Percentiles rank a stretch among this genome's conserved stretches.
phyloP scores from a whole-genome alignment of 495 filamentous ascomycete genomes.

The Articulospora tetracladia region DNA sequence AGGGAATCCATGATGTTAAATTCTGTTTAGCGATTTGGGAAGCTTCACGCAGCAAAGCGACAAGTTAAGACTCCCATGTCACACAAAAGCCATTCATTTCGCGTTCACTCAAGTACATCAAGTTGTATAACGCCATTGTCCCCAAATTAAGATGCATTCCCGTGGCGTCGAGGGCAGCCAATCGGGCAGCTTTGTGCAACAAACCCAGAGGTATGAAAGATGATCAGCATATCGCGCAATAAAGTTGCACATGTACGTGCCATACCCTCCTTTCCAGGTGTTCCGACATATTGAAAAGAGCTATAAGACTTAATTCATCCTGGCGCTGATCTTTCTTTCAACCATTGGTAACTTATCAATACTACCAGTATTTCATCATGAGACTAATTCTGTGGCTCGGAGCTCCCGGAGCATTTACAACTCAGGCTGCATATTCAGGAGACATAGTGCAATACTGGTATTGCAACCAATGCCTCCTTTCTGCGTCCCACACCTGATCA shows the following conservation, averaged over 20 bases:
- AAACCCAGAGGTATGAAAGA: background rate
- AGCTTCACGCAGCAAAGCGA: too few species aligned
- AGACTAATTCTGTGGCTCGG: background rate
- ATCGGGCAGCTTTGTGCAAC: background rate
- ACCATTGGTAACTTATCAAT: background rate
- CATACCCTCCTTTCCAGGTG: background rate
- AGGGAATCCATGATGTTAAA: background rate
- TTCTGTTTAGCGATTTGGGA: background rate
- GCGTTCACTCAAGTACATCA: background rate
- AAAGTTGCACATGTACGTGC: background rate
- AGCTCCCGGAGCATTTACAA: slow-evolving; percentile 12
- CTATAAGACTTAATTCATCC: background rate
- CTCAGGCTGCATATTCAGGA: slow-evolving; percentile 28
- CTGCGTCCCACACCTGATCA: too few species aligned
- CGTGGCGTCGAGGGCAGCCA: background rate
- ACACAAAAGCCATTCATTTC: background rate
- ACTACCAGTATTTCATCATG: background rate
- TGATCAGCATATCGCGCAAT: background rate
- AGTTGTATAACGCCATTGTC: background rate
- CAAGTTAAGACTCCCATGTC: background rate
- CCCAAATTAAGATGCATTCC: background rate
- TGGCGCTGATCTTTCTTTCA: background rate
- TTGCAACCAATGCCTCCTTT: too few species aligned
- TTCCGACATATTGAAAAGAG: background rate
- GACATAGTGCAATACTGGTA: slow-evolving; percentile 36